These are phyloP conservation scores for Castanea crenata DNA, from an alignment of 306 rosid species.

Conservation along the genomic window DNA sequence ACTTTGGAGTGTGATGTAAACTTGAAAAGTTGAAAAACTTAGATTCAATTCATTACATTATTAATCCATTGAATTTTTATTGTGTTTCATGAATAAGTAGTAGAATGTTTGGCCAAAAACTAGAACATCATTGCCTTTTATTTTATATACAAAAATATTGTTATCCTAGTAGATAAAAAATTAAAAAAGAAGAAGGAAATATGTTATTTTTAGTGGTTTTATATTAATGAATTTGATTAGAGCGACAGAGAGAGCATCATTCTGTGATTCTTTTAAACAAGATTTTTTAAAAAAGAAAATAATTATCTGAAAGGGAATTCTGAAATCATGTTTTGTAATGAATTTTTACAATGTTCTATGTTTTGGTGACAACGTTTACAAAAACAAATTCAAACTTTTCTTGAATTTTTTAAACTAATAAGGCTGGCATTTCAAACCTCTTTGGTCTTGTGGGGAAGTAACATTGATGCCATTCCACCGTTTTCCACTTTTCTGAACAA, in stretches of 20 bases:
- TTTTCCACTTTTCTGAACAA: background rate
- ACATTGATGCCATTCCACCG: background rate
- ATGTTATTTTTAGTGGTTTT: background rate
- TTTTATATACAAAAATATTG: too few species aligned
- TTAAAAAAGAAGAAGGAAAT: background rate
- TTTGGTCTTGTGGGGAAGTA: background rate
- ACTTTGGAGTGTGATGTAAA: too few species aligned
- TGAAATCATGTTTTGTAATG: background rate
- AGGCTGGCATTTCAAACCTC: background rate
- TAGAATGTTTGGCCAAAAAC: too few species aligned
- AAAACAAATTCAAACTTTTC: background rate
- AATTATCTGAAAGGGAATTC: background rate
- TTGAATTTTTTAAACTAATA: background rate
- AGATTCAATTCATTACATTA: too few species aligned
- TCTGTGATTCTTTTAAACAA: too few species aligned
- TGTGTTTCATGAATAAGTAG: too few species aligned
- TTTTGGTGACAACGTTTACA: background rate
- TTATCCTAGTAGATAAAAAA: too few species aligned
- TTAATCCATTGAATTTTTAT: too few species aligned
- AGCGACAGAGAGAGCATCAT: background rate
- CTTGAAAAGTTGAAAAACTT: too few species aligned
- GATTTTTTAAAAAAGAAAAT: background rate
- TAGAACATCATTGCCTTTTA: too few species aligned
- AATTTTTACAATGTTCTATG: too few species aligned
- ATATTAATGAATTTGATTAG: background rate